Evolutionary conservation across 257 asterid species (phyloP).

Genomic region (Lycium ferocissimum): DNA sequence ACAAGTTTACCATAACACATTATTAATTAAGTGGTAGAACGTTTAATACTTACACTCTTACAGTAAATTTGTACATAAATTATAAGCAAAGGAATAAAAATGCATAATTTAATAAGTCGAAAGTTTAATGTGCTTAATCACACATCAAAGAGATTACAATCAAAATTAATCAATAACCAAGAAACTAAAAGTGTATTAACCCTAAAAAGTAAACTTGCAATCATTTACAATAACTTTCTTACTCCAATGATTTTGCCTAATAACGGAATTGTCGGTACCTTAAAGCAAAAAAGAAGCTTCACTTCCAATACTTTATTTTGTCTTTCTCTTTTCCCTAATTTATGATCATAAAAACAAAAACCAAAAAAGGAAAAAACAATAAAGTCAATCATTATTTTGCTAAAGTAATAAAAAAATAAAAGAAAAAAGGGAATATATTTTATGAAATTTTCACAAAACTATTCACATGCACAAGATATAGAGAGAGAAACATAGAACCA

Average conservation of each 20-base stretch:
- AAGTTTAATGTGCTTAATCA: too few relatives aligned
- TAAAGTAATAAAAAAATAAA: background rate
- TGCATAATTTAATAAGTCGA: too few relatives aligned
- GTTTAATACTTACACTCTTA: too few relatives aligned
- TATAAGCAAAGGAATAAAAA: too few relatives aligned
- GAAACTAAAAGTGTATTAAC: too few relatives aligned
- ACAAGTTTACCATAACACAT: too few relatives aligned
- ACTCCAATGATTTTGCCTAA: background rate
- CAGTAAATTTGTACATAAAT: too few relatives aligned
- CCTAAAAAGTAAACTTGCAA: background rate
- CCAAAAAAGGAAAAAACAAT: background rate
- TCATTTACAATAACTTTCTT: background rate
- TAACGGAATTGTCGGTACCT: background rate
- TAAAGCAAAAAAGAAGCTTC: background rate
- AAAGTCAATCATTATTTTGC: background rate
- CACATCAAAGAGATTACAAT: too few relatives aligned
- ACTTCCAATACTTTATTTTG: background rate
- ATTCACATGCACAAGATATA: constrained; percentile 1
- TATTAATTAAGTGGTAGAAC: too few relatives aligned
- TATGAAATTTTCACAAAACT: background rate
- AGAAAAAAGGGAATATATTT: background rate
- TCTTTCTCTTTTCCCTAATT: background rate
- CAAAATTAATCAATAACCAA: too few relatives aligned
- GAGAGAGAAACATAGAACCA: constrained; percentile 39
- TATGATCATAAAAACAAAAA: background rate